A percentile compares a stretch with the other conserved stretches of the same genome.
Evolutionary conservation across 179 eudicot genomes (phyloP).

Genomic region (Spinacia oleracea): DNA sequence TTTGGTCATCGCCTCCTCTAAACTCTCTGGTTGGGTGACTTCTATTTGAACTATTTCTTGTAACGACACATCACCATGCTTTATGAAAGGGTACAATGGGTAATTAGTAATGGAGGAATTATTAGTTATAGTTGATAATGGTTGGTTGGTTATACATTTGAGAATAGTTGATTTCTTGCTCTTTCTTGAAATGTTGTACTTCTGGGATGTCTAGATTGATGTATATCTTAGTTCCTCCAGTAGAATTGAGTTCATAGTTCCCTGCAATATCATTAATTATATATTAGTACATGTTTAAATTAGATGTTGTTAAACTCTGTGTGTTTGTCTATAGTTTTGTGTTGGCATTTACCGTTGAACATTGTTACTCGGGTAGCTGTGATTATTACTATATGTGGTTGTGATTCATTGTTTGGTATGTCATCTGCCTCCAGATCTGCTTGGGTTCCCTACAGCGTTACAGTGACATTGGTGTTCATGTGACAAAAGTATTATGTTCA

Average conservation of each 20-base stretch:
- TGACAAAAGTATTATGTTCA: no score
- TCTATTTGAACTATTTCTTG: background rate
- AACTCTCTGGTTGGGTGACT: background rate
- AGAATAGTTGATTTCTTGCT: background rate
- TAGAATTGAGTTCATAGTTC: background rate
- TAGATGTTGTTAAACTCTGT: no score
- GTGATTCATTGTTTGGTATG: background rate
- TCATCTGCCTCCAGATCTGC: background rate
- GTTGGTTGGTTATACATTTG: no score
- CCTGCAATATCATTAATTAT: background rate
- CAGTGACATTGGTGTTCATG: background rate
- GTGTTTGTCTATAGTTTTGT: background rate
- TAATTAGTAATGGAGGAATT: no score
- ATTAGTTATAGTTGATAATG: background rate
- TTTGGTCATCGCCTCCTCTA: background rate
- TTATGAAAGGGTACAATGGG: no score
- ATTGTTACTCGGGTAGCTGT: no score
- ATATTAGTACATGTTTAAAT: no score
- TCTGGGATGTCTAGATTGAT: background rate
- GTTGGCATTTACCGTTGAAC: background rate
- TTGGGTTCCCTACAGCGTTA: background rate
- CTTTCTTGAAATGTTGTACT: background rate
- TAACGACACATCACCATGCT: background rate
- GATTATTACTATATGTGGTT: no score
- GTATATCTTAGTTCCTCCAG: background rate